phyloP scores from a whole-genome alignment of 805 yeast genomes.

The Candida tibetensis region DNA sequence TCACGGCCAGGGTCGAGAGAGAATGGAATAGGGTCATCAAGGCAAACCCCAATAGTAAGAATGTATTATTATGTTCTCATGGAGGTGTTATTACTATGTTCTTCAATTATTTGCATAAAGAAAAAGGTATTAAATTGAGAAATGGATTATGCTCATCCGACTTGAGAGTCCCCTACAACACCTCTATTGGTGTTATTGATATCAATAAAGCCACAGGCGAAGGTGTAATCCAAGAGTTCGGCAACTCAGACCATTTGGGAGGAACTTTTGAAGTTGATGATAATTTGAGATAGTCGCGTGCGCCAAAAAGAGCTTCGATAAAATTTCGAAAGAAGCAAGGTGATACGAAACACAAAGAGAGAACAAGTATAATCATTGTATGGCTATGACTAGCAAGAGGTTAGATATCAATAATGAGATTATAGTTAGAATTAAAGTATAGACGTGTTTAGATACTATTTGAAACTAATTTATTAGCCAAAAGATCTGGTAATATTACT shows the following conservation, averaged over 20 bases:
- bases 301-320: background rate
- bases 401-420: too few species aligned
- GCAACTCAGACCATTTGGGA: conserved; percentile 68
- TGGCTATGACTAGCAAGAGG: background rate
- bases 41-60: conserved; percentile 35
- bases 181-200: conserved; percentile 70
- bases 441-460: too few species aligned
- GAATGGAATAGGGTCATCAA: conserved; percentile 46
- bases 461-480: too few species aligned
- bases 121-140: conserved; percentile 35
- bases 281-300: conserved; percentile 10
- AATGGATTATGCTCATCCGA: conserved; percentile 37
- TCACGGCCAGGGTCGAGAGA: conserved; percentile 47
- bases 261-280: conserved; percentile 25
- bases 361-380: background rate
- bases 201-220: conserved; percentile 36
- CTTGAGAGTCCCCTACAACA: conserved; percentile 65
- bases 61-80: conserved; percentile 66
- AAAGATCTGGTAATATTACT: too few species aligned
- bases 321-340: background rate
- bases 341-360: background rate
- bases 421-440: too few species aligned
- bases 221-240: conserved; percentile 53
- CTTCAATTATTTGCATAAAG: conserved; percentile 47
- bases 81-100: conserved; percentile 77